Base-by-base conservation (phyloP, 2,329 filamentous ascomycete species). In the Fusarium odoratissimum region DNA sequence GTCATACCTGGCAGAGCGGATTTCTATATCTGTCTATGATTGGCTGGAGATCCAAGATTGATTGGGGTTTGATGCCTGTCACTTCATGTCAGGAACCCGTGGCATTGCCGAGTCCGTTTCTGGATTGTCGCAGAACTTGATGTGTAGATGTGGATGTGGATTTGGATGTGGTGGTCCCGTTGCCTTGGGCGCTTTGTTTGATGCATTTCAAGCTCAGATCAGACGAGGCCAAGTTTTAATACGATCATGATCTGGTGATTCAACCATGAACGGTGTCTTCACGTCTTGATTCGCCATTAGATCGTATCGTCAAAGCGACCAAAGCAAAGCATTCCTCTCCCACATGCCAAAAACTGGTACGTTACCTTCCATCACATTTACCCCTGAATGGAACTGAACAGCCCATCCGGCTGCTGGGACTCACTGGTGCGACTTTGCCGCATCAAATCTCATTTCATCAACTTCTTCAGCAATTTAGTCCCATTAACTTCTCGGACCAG, bases 31-130 rank as follows among this genome's bases (percentile, higher is more conserved):
- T 11, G 11, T 19, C 28, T 35, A 4, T 56, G 16, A 59, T 72
- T 69, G 49, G 59, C 16, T 46, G 16, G 3, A 12, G 19, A 6
- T 14, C 17, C 11, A 19, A 46, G 13, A 46, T 51, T 72, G 65
- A 60, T 66, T 66, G 37, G 69, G 14, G 8, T 21, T 37, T 13
- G 35, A 58, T 64, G 61, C 70, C 40, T 58, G 67, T 58, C n/a
- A n/a, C 31, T 54, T 57, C 58, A 71, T 73, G 70, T 51, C 70
- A 73, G 70, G 70, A 73, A 73, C 70, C 70, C 70, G 60, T 73
- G 41, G 69, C 65, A 61, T 30, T 54, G 58, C 56, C 48, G 45
- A 60, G 38, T 66, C 65, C 48, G 65, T 71, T 73, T 67, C 65
- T 67, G 56, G 70, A 59, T 28, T 60, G 70, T 73, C 70, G 70